A percentile compares a stretch with the other conserved stretches of the same genome.
Evolutionary conservation across 2,329 filamentous ascomycete genomes (phyloP).

Genomic region (Stagonosporopsis tanaceti): DNA sequence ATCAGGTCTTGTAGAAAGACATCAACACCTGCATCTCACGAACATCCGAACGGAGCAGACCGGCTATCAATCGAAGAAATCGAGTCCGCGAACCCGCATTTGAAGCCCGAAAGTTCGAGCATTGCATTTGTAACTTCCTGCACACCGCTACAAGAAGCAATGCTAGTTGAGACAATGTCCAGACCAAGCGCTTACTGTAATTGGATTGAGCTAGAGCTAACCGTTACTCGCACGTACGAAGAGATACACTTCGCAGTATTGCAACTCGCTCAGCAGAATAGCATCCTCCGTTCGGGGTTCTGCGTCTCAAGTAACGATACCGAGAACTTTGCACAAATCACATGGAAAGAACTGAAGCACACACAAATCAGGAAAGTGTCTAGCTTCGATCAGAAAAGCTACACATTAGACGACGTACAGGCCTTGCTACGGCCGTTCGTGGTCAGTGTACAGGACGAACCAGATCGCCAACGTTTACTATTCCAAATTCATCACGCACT

Average conservation of each 20-base stretch:
- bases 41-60: not conserved
- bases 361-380: constrained; percentile 57
- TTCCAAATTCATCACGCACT: constrained; percentile 80
- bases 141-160: constrained; percentile 77
- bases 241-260: constrained; percentile 52
- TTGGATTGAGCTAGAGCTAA: constrained; percentile 71
- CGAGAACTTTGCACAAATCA: constrained; percentile 66
- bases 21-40: not conserved
- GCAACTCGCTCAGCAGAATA: constrained; percentile 57
- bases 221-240: constrained; percentile 38
- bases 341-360: constrained; percentile 64
- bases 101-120: not conserved
- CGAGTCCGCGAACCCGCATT: not conserved
- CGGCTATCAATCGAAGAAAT: not conserved
- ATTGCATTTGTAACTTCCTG: constrained; percentile 63
- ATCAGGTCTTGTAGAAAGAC: constrained; percentile 27
- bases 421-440: constrained; percentile 66
- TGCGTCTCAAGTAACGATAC: constrained; percentile 51
- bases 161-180: constrained; percentile 77
- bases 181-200: constrained; percentile 76
- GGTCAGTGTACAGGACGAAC: constrained; percentile 61
- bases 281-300: constrained; percentile 79
- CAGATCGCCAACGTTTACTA: constrained; percentile 28
- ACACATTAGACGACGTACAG: constrained; percentile 46
- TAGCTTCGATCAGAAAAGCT: constrained; percentile 49